A percentile compares a stretch with the other conserved stretches of the same genome.
These are phyloP conservation scores for Linnemannia schmuckeri DNA, from an alignment of 192 early-diverging fungal species.

Conservation along the genomic window DNA sequence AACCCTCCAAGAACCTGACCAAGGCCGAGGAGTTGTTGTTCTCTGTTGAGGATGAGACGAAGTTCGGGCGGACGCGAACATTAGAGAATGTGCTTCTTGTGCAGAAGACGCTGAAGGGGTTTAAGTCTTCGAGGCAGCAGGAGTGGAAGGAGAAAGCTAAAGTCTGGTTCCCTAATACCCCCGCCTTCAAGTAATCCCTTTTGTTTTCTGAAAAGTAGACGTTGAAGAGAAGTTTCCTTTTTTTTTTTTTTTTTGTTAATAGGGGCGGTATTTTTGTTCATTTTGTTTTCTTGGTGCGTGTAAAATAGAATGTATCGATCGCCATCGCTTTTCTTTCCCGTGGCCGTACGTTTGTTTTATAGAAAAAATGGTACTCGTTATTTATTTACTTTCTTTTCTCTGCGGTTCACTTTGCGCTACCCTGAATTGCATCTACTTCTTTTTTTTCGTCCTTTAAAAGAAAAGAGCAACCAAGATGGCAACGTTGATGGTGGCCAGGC, in stretches of 20 bases:
- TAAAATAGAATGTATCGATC: neutral
- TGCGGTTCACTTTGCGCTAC: too few species aligned
- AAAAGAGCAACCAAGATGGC: neutral
- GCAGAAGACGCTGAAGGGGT: constrained; percentile 23
- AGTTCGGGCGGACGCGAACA: neutral
- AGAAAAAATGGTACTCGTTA: too few species aligned
- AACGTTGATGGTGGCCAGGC: neutral
- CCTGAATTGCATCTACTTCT: too few species aligned
- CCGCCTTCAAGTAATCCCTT: neutral
- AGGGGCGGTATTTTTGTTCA: neutral
- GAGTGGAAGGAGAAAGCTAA: neutral
- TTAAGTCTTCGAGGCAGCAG: neutral
- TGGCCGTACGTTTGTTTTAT: neutral
- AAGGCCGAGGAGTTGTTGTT: constrained; percentile 15
- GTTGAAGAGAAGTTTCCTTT: neutral
- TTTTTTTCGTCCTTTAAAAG: neutral
- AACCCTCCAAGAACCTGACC: neutral
- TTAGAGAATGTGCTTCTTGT: constrained; percentile 12
- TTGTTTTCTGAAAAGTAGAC: neutral
- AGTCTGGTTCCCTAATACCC: neutral
- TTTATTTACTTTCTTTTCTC: too few species aligned
- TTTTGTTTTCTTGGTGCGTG: neutral
- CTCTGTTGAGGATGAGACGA: neutral
- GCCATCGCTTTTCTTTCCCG: neutral
- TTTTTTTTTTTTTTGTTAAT: neutral